A percentile compares a stretch with the other conserved stretches of the same genome.
These are phyloP conservation scores for Sarocladium strictum DNA, from an alignment of 2,329 filamentous ascomycete species.

Conservation along the genomic window DNA sequence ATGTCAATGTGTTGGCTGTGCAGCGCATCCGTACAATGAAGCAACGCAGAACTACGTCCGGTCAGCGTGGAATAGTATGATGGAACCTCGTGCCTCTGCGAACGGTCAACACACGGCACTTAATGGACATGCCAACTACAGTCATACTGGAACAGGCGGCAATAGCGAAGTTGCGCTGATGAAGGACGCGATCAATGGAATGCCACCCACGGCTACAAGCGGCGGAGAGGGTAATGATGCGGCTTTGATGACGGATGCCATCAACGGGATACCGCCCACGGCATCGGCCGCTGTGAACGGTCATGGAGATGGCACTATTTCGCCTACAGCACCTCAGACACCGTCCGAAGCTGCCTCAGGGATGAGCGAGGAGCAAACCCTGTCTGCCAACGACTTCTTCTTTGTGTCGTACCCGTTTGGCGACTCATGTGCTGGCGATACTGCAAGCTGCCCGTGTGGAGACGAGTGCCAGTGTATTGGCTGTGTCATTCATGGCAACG, in stretches of 20 bases:
- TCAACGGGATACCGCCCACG: conserved; percentile 1
- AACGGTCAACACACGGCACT: background rate
- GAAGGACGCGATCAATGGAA: conserved; percentile 5
- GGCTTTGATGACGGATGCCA: background rate
- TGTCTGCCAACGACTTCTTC: conserved; percentile 50
- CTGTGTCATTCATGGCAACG: conserved; percentile 33
- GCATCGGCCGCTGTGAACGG: conserved; percentile 1
- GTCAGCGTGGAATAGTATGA: conserved; percentile 39
- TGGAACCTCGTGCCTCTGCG: conserved; percentile 18
- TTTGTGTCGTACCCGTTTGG: conserved; percentile 51
- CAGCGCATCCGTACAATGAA: conserved; percentile 61
- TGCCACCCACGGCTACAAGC: background rate
- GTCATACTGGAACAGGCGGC: conserved; percentile 12
- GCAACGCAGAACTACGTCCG: conserved; percentile 50
- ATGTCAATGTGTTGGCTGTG: conserved; percentile 63
- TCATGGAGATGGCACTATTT: conserved; percentile 23
- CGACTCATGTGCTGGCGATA: conserved; percentile 42
- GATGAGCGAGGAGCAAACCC: conserved; percentile 42
- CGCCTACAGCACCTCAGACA: conserved; percentile 36
- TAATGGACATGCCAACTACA: background rate
- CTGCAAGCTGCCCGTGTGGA: conserved; percentile 49
- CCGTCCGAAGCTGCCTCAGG: conserved; percentile 41
- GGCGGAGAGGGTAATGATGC: background rate
- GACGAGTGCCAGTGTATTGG: conserved; percentile 54
- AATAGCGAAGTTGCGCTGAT: conserved; percentile 10